Evolutionary conservation across 2,329 filamentous ascomycete species (phyloP).

Genomic region (Hirsutella rhossiliensis): DNA sequence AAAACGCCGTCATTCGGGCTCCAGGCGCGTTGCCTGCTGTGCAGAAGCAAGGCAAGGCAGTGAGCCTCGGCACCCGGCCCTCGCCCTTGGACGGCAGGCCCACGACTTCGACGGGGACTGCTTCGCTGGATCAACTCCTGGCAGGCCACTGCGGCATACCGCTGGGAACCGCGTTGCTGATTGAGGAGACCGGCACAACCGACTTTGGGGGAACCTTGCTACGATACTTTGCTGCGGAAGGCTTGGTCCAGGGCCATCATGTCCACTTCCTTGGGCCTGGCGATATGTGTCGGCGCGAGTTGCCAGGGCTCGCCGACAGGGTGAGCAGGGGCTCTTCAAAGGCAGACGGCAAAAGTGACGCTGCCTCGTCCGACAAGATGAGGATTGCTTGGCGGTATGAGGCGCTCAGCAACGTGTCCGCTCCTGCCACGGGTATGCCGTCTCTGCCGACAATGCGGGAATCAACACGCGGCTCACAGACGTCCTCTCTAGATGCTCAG

Average conservation of each 20-base stretch:
- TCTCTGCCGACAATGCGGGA: too few relatives aligned
- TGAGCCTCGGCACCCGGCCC: conserved; percentile 51
- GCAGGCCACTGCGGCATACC: conserved; percentile 79
- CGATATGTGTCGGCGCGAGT: conserved; percentile 68
- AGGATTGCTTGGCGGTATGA: conserved; percentile 99
- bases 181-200: conserved; percentile 86
- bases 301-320: conserved; percentile 54
- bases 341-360: conserved; percentile 23
- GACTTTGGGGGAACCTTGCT: conserved; percentile 81
- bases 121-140: conserved; percentile 72
- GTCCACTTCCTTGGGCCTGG: conserved; percentile 75
- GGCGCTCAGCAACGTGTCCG: conserved; percentile 48
- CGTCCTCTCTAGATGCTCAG: not conserved
- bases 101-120: conserved; percentile 84
- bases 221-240: conserved; percentile 86
- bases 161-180: conserved; percentile 65
- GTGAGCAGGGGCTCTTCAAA: conserved; percentile 23
- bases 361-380: conserved; percentile 60
- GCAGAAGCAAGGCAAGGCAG: conserved; percentile 21
- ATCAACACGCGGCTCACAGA: not conserved
- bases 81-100: conserved; percentile 80
- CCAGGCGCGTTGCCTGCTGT: conserved; percentile 9
- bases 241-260: conserved; percentile 78
- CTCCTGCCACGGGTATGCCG: conserved; percentile 3
- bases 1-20: conserved; percentile 37